phyloP scores from a whole-genome alignment of 2,329 filamentous ascomycete species.

The Dothideomycetes sp. region DNA sequence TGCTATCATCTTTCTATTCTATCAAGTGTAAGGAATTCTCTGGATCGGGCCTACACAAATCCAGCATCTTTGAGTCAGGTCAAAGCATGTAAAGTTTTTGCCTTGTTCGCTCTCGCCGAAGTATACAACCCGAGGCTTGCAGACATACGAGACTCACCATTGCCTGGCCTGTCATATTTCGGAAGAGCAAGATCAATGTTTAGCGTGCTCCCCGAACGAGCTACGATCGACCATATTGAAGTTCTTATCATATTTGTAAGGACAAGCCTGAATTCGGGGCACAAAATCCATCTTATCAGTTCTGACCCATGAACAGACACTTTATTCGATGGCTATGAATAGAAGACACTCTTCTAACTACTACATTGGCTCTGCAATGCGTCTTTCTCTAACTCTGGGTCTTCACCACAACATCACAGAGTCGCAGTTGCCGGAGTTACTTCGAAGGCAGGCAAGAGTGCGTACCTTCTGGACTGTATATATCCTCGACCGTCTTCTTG shows the following conservation, averaged over 20 bases:
- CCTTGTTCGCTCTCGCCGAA: conserved; percentile 39
- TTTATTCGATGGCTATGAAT: conserved; percentile 7
- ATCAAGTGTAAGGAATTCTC: conserved; percentile 29
- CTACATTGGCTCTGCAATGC: conserved; percentile 9
- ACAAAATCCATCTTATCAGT: too few relatives aligned
- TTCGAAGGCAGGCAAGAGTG: conserved; percentile 4
- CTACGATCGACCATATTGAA: conserved; percentile 37
- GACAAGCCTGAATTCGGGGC: too few relatives aligned
- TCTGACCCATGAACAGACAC: background rate
- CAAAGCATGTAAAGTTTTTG: conserved; percentile 34
- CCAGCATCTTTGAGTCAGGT: conserved; percentile 27
- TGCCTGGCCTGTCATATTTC: conserved; percentile 39
- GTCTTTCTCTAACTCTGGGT: conserved; percentile 5
- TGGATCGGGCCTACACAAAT: conserved; percentile 33
- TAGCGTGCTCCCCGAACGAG: conserved; percentile 33
- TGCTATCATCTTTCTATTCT: conserved; percentile 36
- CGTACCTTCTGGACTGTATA: conserved; percentile 7
- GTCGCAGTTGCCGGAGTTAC: conserved; percentile 1
- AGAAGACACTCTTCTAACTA: conserved; percentile 3
- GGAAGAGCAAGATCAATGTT: conserved; percentile 32
- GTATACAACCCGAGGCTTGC: conserved; percentile 35
- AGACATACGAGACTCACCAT: conserved; percentile 24
- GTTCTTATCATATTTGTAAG: conserved; percentile 33
- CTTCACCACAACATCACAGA: conserved; percentile 8
- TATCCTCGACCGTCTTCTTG: conserved; percentile 23